Percentiles rank a stretch among this genome's conserved stretches.
phyloP scores from a whole-genome alignment of 2,329 filamentous ascomycete species.

The Biscogniauxia marginata region DNA sequence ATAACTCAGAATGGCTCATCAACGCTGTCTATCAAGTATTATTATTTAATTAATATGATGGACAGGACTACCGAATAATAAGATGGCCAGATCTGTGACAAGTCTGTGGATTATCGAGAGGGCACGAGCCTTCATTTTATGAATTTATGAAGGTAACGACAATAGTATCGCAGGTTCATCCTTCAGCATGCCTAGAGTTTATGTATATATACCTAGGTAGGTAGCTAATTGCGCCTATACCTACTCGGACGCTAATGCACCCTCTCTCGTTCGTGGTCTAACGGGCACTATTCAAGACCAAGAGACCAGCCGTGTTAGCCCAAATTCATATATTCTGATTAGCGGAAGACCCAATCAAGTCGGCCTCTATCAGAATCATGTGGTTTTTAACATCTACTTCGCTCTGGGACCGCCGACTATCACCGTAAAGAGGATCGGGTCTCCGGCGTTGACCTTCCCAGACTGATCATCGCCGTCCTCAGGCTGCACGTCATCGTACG shows the following conservation, averaged over 20 bases:
- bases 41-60: no score
- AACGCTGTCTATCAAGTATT: no score
- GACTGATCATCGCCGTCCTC: conserved; percentile 51
- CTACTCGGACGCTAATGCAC: not conserved
- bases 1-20: no score
- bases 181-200: no score
- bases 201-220: not conserved
- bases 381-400: not conserved
- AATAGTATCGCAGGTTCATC: no score
- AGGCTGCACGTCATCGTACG: conserved; percentile 60
- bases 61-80: no score
- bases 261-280: not conserved
- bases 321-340: not conserved
- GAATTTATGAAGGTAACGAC: no score
- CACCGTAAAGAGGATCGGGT: conserved; percentile 48
- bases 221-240: no score
- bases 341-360: not conserved
- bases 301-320: not conserved
- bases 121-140: no score
- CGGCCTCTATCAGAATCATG: no score
- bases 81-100: no score
- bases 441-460: conserved; percentile 53
- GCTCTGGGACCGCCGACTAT: conserved; percentile 45
- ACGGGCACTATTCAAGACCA: not conserved
- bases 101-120: no score